phyloP scores from a whole-genome alignment of 164 flowering plant species.

The Cinnamomum micranthum region DNA sequence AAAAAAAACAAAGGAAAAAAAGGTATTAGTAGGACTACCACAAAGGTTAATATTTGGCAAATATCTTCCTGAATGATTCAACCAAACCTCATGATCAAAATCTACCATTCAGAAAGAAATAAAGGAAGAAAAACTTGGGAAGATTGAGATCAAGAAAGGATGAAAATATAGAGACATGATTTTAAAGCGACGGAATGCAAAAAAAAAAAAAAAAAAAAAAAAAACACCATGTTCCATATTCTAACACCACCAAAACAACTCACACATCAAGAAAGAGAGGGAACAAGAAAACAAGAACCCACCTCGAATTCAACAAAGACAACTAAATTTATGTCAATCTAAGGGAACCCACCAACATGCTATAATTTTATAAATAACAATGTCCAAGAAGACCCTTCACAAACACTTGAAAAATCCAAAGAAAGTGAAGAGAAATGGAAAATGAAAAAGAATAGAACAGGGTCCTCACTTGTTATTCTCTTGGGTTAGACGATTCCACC shows the following conservation, averaged over 20 bases:
- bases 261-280: neutral
- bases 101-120: no score
- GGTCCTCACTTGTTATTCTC: neutral
- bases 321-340: neutral
- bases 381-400: no score
- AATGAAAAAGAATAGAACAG: neutral
- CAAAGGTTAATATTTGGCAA: neutral
- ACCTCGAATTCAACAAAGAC: neutral
- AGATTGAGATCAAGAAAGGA: no score
- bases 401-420: neutral
- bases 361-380: no score
- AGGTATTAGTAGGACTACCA: neutral
- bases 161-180: no score
- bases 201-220: no score
- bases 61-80: neutral
- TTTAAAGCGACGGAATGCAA: neutral
- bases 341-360: no score
- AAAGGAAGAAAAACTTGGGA: neutral
- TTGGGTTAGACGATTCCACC: neutral
- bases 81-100: neutral
- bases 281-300: neutral
- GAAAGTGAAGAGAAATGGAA: neutral
- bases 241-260: neutral
- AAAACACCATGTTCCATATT: no score
- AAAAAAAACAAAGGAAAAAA: no score